Conservation (phyloP, 2,329 filamentous ascomycete genomes). For the Calycina marina region DNA sequence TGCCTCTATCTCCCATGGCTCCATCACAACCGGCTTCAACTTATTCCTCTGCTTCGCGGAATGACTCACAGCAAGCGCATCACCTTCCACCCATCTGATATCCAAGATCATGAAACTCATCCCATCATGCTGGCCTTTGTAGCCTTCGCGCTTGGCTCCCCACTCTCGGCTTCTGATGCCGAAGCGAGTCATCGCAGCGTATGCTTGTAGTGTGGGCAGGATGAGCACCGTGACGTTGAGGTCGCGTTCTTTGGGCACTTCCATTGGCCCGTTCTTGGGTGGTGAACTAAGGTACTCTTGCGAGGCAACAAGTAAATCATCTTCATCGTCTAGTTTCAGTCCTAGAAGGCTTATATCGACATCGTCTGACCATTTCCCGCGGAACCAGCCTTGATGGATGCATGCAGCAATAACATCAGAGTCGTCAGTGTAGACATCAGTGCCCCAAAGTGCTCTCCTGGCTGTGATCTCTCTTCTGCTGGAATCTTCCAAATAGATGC, state of each 20-base stretch:
- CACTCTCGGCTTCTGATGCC: conserved; percentile 75
- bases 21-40: conserved; percentile 10
- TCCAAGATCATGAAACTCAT: conserved; percentile 76
- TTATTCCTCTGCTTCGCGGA: conserved; percentile 22
- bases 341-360: conserved; percentile 57
- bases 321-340: conserved; percentile 28
- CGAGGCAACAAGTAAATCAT: not conserved
- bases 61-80: conserved; percentile 30
- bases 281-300: conserved; percentile 31
- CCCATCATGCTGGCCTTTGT: conserved; percentile 26
- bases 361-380: conserved; percentile 72
- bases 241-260: conserved; percentile 55
- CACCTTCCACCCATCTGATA: conserved; percentile 76
- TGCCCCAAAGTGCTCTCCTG: conserved; percentile 76
- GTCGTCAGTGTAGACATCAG: conserved; percentile 89
- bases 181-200: conserved; percentile 59
- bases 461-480: conserved; percentile 74
- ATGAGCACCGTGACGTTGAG: conserved; percentile 78
- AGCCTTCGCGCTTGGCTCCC: conserved; percentile 36
- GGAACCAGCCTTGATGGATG: conserved; percentile 86
- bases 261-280: conserved; percentile 44
- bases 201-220: conserved; percentile 64
- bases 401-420: conserved; percentile 86
- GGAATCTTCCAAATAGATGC: conserved; percentile 54
- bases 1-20: conserved; percentile 9